Evolutionary conservation across 2,329 filamentous ascomycete genomes (phyloP).

Genomic region (Lasiodiplodia sp.): DNA sequence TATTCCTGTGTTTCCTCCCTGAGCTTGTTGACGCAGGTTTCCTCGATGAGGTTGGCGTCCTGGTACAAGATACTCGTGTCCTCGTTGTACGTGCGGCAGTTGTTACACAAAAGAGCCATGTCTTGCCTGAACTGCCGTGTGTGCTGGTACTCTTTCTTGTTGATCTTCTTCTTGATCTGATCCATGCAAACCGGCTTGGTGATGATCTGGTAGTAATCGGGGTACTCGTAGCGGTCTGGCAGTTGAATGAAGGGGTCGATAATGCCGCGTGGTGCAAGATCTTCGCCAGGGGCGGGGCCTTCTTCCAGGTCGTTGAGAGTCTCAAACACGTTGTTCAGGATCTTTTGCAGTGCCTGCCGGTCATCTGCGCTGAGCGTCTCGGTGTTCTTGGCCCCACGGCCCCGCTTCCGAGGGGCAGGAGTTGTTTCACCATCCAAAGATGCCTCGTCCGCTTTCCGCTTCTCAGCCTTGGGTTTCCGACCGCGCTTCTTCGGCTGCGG

Average conservation of each 20-base stretch:
- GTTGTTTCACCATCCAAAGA: conserved; percentile 67
- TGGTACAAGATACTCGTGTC: conserved; percentile 90
- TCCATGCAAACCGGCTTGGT: conserved; percentile 95
- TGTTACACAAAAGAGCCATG: conserved; percentile 82
- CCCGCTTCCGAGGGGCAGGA: conserved; percentile 69
- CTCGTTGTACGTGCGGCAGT: conserved; percentile 96
- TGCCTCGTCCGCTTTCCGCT: conserved; percentile 84
- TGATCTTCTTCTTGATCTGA: conserved; percentile 92
- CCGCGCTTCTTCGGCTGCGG: conserved; percentile 79
- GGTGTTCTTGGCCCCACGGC: conserved; percentile 72
- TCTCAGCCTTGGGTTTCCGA: conserved; percentile 80
- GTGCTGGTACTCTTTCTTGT: conserved; percentile 89
- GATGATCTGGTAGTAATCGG: conserved; percentile 95
- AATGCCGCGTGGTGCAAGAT: conserved; percentile 74
- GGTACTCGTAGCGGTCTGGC: conserved; percentile 86
- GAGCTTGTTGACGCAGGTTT: conserved; percentile 61
- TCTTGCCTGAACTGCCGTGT: conserved; percentile 83
- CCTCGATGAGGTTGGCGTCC: conserved; percentile 90
- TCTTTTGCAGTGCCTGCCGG: conserved; percentile 79
- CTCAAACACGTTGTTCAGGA: conserved; percentile 79
- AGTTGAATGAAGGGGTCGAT: conserved; percentile 95
- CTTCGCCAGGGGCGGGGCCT: conserved; percentile 48
- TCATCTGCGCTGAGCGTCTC: conserved; percentile 73
- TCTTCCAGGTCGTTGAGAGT: conserved; percentile 84
- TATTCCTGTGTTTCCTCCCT: conserved; percentile 62